Base-by-base conservation (phyloP, 78 protist genomes). In the Tieghemostelium lacteum region DNA sequence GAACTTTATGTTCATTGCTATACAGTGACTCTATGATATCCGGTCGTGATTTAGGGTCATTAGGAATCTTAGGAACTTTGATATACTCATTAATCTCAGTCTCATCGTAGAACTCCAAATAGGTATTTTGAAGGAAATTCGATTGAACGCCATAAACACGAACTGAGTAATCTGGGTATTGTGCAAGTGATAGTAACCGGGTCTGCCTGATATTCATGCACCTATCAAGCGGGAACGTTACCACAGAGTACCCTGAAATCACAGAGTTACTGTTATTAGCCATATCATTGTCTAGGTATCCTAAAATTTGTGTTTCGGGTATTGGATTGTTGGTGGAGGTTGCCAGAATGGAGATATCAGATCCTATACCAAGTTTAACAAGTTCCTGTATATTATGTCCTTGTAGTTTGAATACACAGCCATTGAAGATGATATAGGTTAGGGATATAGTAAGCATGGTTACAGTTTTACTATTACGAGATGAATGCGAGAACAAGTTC, bases 351-450 rank as follows among this genome's bases (percentile, higher is more conserved):
- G 61, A 19, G 22, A 97, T 52, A 55, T 97, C 98, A 1, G 98
- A 34, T 3, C 98, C 98, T 5, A 75, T n/a, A n/a, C 66, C 65
- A 2, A 70, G 36, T 26, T 65, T 22, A 8, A 92, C 61, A 39
- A 36, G 40, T 49, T 85, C 75, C 52, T 36, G 69, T 62, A 97
- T 86, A 28, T 87, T 45, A 36, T 28, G 26, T 10, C 95, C 92
- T 26, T 93, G 95, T 31, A 96, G 92, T 22, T 91, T 12, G 66
- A 97, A 97, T 40, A 92, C 65, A 17, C 95, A 72, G 12, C 97
- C 98, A n/a, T 95, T 96, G 74, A 96, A 97, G 40, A 97, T 94
- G 78, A 97, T 77, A 57, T 87, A 94, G 6, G 98, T 92, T 29
- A 94, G 16, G 33, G 92, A 33, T 5, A 75, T 78, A 7, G 97